phyloP scores from a whole-genome alignment of 164 flowering plant species.

The Nelumbo lutea region DNA sequence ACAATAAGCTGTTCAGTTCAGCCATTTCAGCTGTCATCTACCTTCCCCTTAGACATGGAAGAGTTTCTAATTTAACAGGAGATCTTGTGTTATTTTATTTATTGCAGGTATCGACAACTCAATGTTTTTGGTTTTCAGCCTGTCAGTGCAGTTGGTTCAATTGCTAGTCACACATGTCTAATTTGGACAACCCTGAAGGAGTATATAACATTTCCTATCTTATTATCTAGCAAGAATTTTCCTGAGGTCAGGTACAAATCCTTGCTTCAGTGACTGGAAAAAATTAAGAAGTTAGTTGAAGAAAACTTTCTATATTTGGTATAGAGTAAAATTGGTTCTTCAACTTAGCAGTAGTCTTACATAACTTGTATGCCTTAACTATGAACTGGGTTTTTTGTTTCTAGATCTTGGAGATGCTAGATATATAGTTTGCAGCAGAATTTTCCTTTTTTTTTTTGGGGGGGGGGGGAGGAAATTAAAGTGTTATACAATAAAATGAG shows the following conservation, averaged over 20 bases:
- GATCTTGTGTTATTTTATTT: constrained; percentile 3
- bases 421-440: no score
- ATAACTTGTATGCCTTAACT: neutral
- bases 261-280: neutral
- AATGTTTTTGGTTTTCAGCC: constrained; percentile 54
- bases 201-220: constrained; percentile 64
- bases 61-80: neutral
- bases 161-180: constrained; percentile 25
- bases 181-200: constrained; percentile 47
- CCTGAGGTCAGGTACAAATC: constrained; percentile 40
- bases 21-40: no score
- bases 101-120: constrained; percentile 58
- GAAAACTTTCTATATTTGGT: neutral
- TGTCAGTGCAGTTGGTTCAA: constrained; percentile 24
- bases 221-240: constrained; percentile 43
- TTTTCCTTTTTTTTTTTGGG: no score
- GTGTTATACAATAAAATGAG: no score
- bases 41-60: neutral
- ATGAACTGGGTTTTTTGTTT: neutral
- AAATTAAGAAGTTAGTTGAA: neutral
- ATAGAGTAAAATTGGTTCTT: neutral
- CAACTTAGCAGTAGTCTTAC: neutral
- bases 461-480: no score
- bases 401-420: neutral
- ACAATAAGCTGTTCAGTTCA: no score